A percentile compares a stretch with the other conserved stretches of the same genome.
Conservation (phyloP, 805 yeast species). For the Hanseniaspora lindneri region DNA sequence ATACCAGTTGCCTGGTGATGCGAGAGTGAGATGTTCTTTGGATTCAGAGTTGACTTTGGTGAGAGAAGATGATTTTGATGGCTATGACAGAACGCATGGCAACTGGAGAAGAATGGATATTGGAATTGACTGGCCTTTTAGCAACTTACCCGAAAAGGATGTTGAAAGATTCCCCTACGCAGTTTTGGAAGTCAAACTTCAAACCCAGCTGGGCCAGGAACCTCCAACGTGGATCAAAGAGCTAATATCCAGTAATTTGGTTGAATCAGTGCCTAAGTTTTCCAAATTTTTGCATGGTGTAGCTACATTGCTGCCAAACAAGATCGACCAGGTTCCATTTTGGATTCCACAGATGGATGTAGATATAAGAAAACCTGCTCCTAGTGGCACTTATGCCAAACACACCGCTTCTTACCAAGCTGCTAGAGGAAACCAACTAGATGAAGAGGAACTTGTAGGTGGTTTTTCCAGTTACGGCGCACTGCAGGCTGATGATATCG, state of each 20-base stretch:
- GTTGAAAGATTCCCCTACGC: conserved; percentile 94
- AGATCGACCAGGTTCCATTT: conserved; percentile 76
- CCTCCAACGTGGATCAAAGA: conserved; percentile 98
- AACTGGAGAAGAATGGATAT: conserved; percentile 99
- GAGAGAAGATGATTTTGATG: conserved; percentile 94
- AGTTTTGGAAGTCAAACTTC: conserved; percentile 90
- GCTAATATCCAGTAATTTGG: conserved; percentile 79
- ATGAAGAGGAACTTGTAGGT: conserved; percentile 27
- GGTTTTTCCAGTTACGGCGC: conserved; percentile 27
- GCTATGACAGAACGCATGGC: conserved; percentile 72
- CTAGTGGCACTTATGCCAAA: conserved; percentile 34
- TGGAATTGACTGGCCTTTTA: conserved; percentile 93
- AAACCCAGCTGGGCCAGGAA: conserved; percentile 96
- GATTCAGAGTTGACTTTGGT: conserved; percentile 97
- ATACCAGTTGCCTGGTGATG: conserved; percentile 97
- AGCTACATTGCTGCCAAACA: conserved; percentile 79
- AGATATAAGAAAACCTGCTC: conserved; percentile 67
- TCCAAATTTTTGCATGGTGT: conserved; percentile 96
- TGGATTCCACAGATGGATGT: conserved; percentile 97
- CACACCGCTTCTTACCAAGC: conserved; percentile 18
- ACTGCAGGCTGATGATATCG: conserved; percentile 35
- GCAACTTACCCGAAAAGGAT: conserved; percentile 71
- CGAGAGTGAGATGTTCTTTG: conserved; percentile 93
- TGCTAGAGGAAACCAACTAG: conserved; percentile 25
- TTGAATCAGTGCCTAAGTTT: conserved; percentile 95